phyloP scores from a whole-genome alignment of 2,329 filamentous ascomycete genomes.

The Fusarium sp. region DNA sequence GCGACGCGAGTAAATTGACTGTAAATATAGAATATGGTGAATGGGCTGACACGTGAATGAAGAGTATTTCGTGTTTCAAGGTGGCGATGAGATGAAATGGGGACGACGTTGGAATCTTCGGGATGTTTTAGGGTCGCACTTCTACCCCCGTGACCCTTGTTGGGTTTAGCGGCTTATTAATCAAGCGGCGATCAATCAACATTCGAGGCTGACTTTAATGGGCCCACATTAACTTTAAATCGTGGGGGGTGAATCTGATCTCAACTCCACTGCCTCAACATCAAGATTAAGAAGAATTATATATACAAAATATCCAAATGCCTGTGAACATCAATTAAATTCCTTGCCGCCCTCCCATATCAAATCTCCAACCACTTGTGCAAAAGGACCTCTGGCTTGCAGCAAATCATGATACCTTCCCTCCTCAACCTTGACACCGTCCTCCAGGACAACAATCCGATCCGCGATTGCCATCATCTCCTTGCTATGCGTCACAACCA shows the following conservation, averaged over 20 bases:
- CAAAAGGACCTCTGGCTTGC: constrained; percentile 57
- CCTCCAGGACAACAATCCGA: constrained; percentile 78
- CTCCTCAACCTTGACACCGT: constrained; percentile 72
- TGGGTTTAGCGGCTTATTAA: constrained; percentile 14
- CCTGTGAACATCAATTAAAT: neutral
- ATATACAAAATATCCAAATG: constrained; percentile 3
- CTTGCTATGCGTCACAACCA: constrained; percentile 83
- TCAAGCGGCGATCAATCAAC: constrained; percentile 4
- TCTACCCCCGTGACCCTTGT: constrained; percentile 31
- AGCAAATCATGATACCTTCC: constrained; percentile 75
- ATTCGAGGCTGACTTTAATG: neutral
- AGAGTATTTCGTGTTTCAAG: constrained; percentile 2
- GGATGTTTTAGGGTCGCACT: constrained; percentile 30
- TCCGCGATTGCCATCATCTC: constrained; percentile 90
- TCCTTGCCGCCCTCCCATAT: constrained; percentile 16
- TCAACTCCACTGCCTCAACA: neutral
- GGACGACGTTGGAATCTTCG: constrained; percentile 24
- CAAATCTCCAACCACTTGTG: constrained; percentile 58
- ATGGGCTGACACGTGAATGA: constrained; percentile 4
- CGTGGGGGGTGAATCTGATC: constrained; percentile 13
- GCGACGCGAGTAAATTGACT: neutral
- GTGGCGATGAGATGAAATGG: constrained; percentile 18
- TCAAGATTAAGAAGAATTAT: neutral
- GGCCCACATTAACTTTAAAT: neutral
- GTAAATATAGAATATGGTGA: neutral